Evolutionary conservation across 306 rosid species (phyloP).

Genomic region (Vigna hirtella): DNA sequence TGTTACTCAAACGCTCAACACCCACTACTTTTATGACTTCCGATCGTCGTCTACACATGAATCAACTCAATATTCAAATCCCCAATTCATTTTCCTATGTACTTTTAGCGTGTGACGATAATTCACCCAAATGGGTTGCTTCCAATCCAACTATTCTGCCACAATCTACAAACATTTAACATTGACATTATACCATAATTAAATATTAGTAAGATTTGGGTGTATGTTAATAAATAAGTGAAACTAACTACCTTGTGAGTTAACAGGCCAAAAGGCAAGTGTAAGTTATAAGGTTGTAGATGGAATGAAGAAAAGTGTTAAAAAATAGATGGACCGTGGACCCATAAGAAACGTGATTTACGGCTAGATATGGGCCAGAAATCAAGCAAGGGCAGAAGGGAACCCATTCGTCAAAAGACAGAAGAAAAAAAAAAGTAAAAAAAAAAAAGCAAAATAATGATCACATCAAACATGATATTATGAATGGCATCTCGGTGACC

Average conservation of each 20-base stretch:
- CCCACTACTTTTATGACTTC: neutral
- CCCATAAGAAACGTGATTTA: conserved; percentile 56
- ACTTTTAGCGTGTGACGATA: no score
- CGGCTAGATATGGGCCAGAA: conserved; percentile 46
- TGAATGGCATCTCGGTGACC: conserved; percentile 38
- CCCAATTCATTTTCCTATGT: no score
- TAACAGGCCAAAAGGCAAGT: neutral
- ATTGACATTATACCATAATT: neutral
- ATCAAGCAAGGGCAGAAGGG: conserved; percentile 8
- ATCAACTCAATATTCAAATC: no score
- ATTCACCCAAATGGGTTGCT: no score
- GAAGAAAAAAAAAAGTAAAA: neutral
- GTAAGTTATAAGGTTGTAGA: neutral
- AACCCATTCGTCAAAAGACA: conserved; percentile 29
- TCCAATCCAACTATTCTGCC: no score
- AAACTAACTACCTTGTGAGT: neutral
- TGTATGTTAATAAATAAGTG: neutral
- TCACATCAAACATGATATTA: neutral
- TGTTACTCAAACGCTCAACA: neutral
- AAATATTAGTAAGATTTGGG: neutral
- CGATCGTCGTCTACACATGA: no score
- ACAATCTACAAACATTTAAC: neutral
- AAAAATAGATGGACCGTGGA: conserved; percentile 23
- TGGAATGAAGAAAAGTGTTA: neutral
- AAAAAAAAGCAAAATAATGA: neutral